These are phyloP conservation scores for Marchantia paleacea DNA, from an alignment of 225 moss, liverwort and hornwort genomes.

Conservation along the genomic window DNA sequence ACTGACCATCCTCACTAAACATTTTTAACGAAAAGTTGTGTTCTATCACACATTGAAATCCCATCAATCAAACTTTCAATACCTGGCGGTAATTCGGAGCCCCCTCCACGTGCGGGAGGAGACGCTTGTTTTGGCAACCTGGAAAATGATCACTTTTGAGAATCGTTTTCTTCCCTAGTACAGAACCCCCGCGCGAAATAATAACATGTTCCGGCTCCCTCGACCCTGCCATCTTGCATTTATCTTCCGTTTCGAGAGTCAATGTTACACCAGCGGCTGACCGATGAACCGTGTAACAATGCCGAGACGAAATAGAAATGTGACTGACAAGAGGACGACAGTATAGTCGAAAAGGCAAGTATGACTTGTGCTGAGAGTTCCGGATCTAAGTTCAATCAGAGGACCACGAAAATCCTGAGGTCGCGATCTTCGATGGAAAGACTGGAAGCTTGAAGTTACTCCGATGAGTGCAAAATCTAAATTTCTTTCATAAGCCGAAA, in stretches of 20 bases:
- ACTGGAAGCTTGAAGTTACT: neutral
- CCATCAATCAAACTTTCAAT: conserved; percentile 5
- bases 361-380: neutral
- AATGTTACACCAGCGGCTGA: neutral
- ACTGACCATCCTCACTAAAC: neutral
- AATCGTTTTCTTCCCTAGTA: conserved; percentile 99
- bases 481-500: neutral
- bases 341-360: neutral
- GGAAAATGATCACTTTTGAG: conserved; percentile 99
- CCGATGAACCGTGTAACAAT: neutral
- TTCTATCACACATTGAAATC: neutral
- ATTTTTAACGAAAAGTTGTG: neutral
- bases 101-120: conserved; percentile 92
- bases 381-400: neutral
- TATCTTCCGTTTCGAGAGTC: conserved; percentile 16
- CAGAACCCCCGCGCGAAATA: conserved; percentile 86
- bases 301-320: neutral
- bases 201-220: conserved; percentile 99
- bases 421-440: conserved; percentile 1
- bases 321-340: neutral
- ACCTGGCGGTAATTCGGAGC: conserved; percentile 99
- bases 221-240: conserved; percentile 91
- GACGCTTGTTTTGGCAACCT: conserved; percentile 97
- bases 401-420: conserved; percentile 6
- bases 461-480: neutral